Base-by-base conservation (phyloP, 2,329 filamentous ascomycete species). In the Chaetomium sp. region DNA sequence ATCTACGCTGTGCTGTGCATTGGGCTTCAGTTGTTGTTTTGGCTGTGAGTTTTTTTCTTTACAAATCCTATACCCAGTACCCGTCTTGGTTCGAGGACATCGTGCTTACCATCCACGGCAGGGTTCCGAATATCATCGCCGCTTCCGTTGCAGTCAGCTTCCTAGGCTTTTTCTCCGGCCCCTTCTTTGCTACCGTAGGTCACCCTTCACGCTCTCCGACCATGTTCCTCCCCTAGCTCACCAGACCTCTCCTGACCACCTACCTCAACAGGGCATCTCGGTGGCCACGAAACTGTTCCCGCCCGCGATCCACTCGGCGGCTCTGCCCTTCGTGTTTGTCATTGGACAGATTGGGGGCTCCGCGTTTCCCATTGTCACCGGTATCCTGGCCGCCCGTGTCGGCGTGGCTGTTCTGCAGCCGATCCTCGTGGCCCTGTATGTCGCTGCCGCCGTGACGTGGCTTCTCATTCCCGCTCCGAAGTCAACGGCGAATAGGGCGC, bases 1-100 rank as follows among this genome's bases (percentile, higher is more conserved):
- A 50, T 83, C 0, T 89, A 87, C 58, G 79, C 79, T 31, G 70
- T 81, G 2, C 64, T 86, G 0, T 81, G 82, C 60, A 75, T 88
- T 0, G 83, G 72, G 0, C 71, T 88, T 1, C 85, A 88, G 67
- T 70, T 88, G 8, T 74, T 87, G 0, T 88, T 88, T 58, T 88
- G 86, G 86, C 75, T 86, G 73, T 84, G 60, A 69, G 77, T 75
- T 5, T 33, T 45, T 33, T 2, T 31, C 12, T n/a, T 33, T 13
- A 3, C 53, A 12, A 23, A 27, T 10, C 19, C 33, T 12, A 1
- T 19, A 7, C 19, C 16, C 16, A 16, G 16, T 19, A 42, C 38
- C 2, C 38, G 16, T 42, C 5, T 2, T n/a, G 13, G 38, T n/a
- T 42, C 2, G 38, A 42, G 5, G 5, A 5, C 16, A 42, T 5